A percentile compares a stretch with the other conserved stretches of the same genome.
Evolutionary conservation across 2,329 filamentous ascomycete genomes (phyloP).

Genomic region (Beauveria rudraprayagi): DNA sequence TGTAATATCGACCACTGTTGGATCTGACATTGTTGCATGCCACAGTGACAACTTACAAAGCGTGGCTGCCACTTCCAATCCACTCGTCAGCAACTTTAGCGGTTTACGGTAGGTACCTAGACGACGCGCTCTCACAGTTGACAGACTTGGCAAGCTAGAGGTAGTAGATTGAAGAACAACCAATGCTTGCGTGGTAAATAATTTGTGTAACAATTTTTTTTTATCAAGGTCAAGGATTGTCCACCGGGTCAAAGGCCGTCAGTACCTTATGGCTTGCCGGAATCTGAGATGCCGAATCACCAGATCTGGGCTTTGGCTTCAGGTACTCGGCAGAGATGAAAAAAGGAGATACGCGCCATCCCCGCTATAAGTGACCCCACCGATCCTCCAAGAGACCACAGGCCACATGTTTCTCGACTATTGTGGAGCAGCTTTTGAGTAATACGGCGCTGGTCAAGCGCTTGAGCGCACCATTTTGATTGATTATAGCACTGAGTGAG

Average conservation of each 20-base stretch:
- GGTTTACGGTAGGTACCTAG: too few species aligned
- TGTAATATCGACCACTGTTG: not conserved
- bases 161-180: too few species aligned
- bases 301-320: not conserved
- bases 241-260: too few species aligned
- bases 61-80: not conserved
- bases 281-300: not conserved
- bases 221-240: too few species aligned
- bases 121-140: too few species aligned
- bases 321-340: not conserved
- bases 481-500: not conserved
- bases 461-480: not conserved
- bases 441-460: not conserved
- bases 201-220: too few species aligned
- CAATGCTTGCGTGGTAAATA: too few species aligned
- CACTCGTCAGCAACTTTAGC: not conserved
- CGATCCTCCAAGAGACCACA: not conserved
- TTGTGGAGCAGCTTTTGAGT: not conserved
- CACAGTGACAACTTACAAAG: not conserved
- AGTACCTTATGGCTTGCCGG: not conserved
- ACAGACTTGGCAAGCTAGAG: too few species aligned
- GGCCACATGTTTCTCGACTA: not conserved
- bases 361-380: not conserved
- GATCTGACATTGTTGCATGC: too few species aligned
- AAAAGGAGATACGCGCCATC: not conserved